phyloP scores from a whole-genome alignment of 169 alveolate genomes.

The Plasmodium sp. region DNA sequence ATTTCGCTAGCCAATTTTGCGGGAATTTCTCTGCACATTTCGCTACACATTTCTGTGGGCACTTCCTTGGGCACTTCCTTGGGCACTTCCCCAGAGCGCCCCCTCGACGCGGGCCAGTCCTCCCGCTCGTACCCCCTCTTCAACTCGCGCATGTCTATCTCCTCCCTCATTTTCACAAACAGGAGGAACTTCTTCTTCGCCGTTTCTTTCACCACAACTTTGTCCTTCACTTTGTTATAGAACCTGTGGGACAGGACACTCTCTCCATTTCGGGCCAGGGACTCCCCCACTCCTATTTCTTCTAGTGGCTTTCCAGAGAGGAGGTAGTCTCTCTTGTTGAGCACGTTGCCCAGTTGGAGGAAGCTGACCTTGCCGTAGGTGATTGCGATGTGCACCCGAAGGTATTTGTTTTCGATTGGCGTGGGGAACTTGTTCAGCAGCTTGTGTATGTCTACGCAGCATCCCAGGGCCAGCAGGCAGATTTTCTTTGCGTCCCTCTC shows the following conservation, averaged over 20 bases:
- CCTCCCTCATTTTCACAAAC: neutral
- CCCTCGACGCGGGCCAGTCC: neutral
- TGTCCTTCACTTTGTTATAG: constrained; percentile 65
- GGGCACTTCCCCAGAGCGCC: neutral
- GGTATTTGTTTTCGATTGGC: constrained; percentile 77
- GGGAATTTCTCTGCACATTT: neutral
- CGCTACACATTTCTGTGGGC: no score
- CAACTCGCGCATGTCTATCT: constrained; percentile 17
- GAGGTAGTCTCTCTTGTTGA: constrained; percentile 83
- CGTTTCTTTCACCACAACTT: constrained; percentile 11
- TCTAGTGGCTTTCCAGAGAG: constrained; percentile 87
- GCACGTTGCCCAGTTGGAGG: constrained; percentile 85
- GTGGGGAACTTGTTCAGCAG: constrained; percentile 87
- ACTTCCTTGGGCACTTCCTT: neutral
- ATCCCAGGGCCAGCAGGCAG: constrained; percentile 80
- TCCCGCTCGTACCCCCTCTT: constrained; percentile 2
- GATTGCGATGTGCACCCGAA: constrained; percentile 86
- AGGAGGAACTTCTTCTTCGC: constrained; percentile 17
- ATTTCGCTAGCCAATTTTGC: neutral
- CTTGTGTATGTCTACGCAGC: constrained; percentile 87
- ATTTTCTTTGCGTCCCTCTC: constrained; percentile 38
- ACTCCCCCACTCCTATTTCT: constrained; percentile 85
- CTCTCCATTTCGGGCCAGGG: constrained; percentile 86
- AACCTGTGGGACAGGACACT: constrained; percentile 80
- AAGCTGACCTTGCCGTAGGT: constrained; percentile 85